Evolutionary conservation across 164 flowering plant species (phyloP).

Genomic region (Dillenia suffruticosa): DNA sequence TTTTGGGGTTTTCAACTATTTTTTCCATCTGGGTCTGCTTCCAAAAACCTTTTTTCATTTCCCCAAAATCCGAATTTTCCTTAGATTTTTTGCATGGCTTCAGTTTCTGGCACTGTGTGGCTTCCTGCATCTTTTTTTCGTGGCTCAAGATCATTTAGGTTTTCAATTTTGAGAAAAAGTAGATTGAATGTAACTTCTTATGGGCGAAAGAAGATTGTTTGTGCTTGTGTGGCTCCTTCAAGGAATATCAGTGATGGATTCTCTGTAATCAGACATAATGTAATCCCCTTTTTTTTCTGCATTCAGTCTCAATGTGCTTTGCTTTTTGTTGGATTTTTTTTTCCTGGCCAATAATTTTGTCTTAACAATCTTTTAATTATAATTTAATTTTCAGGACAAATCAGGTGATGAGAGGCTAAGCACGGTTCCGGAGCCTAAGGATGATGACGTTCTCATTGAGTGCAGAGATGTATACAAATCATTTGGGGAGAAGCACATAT

Average conservation of each 20-base stretch:
- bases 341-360: neutral
- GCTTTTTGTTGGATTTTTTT: neutral
- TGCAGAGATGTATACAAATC: constrained; percentile 88
- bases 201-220: constrained; percentile 32
- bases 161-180: constrained; percentile 7
- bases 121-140: constrained; percentile 7
- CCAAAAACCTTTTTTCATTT: constrained; percentile 5
- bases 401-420: constrained; percentile 18
- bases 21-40: neutral
- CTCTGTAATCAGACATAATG: constrained; percentile 15
- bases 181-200: constrained; percentile 5
- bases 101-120: constrained; percentile 12
- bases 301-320: neutral
- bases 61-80: constrained; percentile 4
- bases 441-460: constrained; percentile 81
- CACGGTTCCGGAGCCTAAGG: constrained; percentile 26
- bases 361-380: neutral
- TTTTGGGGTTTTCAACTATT: neutral
- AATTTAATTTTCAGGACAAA: constrained; percentile 30
- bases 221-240: constrained; percentile 58
- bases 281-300: constrained; percentile 1
- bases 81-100: neutral
- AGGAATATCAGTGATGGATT: constrained; percentile 22
- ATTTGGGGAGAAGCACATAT: constrained; percentile 87
- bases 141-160: constrained; percentile 12